These are phyloP conservation scores for Phytophthora macrochlamydospora DNA, from an alignment of 352 stramenopile species.

Conservation along the genomic window DNA sequence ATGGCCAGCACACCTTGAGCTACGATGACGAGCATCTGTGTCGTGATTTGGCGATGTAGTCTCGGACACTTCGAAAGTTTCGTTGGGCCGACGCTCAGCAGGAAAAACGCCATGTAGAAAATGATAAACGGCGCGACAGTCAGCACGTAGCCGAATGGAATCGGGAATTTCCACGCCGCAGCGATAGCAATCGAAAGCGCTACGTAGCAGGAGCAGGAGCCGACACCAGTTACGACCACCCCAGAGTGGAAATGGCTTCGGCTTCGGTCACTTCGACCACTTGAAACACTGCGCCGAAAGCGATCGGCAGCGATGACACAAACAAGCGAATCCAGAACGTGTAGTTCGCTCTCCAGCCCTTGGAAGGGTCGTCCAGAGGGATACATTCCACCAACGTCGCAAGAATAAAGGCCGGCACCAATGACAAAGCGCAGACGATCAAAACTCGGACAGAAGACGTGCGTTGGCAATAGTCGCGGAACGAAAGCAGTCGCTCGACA, in stretches of 20 bases:
- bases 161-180: conserved; percentile 10
- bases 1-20: conserved; percentile 10
- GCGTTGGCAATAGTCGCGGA: conserved; percentile 2
- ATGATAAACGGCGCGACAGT: not conserved
- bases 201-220: conserved; percentile 1
- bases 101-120: conserved; percentile 6
- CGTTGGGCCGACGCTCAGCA: not conserved
- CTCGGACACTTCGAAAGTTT: not conserved
- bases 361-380: not conserved
- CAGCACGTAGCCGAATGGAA: conserved; percentile 16
- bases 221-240: not conserved
- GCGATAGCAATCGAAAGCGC: conserved; percentile 1
- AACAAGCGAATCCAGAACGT: conserved; percentile 28
- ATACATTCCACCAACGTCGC: not conserved
- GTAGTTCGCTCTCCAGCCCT: conserved; percentile 26
- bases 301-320: conserved; percentile 11
- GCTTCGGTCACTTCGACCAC: not conserved
- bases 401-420: conserved; percentile 1
- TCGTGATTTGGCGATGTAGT: conserved; percentile 3
- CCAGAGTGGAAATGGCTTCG: not conserved
- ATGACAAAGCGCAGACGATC: not conserved
- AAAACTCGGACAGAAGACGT: conserved; percentile 5
- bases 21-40: conserved; percentile 7
- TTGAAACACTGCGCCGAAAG: conserved; percentile 7
- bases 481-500: conserved; percentile 5